These are phyloP conservation scores for Karstenula rhodostoma DNA, from an alignment of 2,329 filamentous ascomycete genomes.

Conservation along the genomic window DNA sequence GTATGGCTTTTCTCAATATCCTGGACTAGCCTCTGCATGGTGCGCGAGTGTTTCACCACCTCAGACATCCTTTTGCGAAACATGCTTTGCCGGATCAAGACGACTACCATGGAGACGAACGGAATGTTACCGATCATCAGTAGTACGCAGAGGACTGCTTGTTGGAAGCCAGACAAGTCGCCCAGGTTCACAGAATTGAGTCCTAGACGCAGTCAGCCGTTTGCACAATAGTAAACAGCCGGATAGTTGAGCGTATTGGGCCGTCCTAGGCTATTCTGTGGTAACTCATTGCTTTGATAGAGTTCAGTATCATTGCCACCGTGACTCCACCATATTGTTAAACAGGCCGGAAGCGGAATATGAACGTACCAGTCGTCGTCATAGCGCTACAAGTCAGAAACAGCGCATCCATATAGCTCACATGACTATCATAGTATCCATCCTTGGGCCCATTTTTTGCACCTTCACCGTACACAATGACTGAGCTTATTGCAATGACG, in stretches of 20 bases:
- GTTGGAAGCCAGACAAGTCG: constrained; percentile 36
- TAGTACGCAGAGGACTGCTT: constrained; percentile 36
- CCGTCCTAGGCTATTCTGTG: too few relatives aligned
- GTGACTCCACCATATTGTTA: neutral
- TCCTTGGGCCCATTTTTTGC: constrained; percentile 29
- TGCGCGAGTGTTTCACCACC: constrained; percentile 36
- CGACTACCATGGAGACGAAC: constrained; percentile 40
- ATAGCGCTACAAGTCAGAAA: constrained; percentile 42
- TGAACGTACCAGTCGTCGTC: constrained; percentile 36
- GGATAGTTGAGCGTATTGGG: too few relatives aligned
- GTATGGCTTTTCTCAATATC: constrained; percentile 30
- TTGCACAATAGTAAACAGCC: neutral
- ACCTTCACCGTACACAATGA: constrained; percentile 41
- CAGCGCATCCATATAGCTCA: constrained; percentile 38
- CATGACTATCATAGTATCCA: constrained; percentile 14
- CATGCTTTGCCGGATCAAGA: constrained; percentile 33
- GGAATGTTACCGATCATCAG: constrained; percentile 42
- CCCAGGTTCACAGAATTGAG: constrained; percentile 38
- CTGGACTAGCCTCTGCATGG: constrained; percentile 32
- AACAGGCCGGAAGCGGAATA: neutral
- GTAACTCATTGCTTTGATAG: too few relatives aligned
- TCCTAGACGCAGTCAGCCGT: constrained; percentile 20
- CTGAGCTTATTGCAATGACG: constrained; percentile 35
- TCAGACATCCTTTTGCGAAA: constrained; percentile 40
- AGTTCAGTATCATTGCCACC: too few relatives aligned